These are phyloP conservation scores for Flaveria floridana DNA, from an alignment of 140 eudicot genomes.

Conservation along the genomic window DNA sequence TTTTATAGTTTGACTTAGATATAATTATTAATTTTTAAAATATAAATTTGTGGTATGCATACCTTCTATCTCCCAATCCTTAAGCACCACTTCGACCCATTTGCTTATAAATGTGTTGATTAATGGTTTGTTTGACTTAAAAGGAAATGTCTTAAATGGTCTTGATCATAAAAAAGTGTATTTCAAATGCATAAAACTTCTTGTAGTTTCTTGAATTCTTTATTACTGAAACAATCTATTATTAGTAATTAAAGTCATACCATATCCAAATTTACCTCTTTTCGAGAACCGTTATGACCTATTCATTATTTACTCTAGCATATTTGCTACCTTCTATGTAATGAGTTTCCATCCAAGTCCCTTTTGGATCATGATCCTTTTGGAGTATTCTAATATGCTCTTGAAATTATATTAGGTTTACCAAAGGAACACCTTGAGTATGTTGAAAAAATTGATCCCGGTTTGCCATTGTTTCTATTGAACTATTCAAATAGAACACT, in stretches of 20 bases:
- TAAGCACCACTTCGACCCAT: background rate
- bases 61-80: background rate
- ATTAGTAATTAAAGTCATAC: background rate
- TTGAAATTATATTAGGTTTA: slow-evolving; percentile 53
- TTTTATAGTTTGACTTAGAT: background rate
- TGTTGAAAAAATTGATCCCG: slow-evolving; percentile 76
- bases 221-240: background rate
- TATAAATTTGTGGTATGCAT: background rate
- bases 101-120: background rate
- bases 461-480: slow-evolving; percentile 80
- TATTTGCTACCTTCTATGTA: background rate
- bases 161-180: background rate
- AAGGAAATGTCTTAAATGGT: background rate
- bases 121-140: background rate
- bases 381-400: slow-evolving; percentile 13
- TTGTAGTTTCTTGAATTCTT: background rate
- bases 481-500: slow-evolving; percentile 60
- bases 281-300: background rate
- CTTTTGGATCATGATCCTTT: background rate
- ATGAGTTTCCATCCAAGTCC: background rate
- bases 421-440: slow-evolving; percentile 62
- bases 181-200: background rate
- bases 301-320: background rate
- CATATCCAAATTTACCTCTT: background rate
- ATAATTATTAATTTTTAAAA: background rate